phyloP scores from a whole-genome alignment of 2,329 filamentous ascomycete genomes.

The Parastagonospora avenae region DNA sequence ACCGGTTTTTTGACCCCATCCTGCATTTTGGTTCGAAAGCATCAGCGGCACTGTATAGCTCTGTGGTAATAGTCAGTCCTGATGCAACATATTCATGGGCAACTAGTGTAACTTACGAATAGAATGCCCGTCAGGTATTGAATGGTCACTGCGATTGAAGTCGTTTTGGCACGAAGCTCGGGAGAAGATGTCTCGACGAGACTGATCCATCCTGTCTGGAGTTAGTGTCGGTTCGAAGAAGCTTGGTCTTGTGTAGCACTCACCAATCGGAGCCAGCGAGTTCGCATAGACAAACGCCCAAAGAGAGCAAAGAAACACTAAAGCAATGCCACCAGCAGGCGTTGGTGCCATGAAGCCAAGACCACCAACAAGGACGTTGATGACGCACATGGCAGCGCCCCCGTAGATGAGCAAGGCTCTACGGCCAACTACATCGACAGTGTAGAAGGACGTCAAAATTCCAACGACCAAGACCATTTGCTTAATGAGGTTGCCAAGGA shows the following conservation, averaged over 20 bases:
- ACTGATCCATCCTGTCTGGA: conserved; percentile 4
- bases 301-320: conserved; percentile 6
- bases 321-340: conserved; percentile 2
- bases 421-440: conserved; percentile 1
- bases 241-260: not conserved
- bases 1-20: conserved; percentile 8
- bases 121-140: conserved; percentile 8
- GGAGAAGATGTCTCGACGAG: conserved; percentile 7
- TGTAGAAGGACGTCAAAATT: conserved; percentile 8
- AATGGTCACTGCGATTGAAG: conserved; percentile 6
- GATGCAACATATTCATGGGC: not conserved
- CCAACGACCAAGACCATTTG: conserved; percentile 6
- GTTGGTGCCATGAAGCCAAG: conserved; percentile 8
- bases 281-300: conserved; percentile 11
- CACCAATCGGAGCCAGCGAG: conserved; percentile 8
- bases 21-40: conserved; percentile 7
- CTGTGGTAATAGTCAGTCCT: not conserved
- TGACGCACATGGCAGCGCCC: conserved; percentile 2
- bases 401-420: conserved; percentile 3
- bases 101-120: not conserved
- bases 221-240: not conserved
- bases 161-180: conserved; percentile 6
- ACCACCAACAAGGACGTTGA: conserved; percentile 5
- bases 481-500: conserved; percentile 9
- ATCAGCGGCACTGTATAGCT: conserved; percentile 9